phyloP scores from a whole-genome alignment of 1,139 yeast species.

The Tardiomyces depauwii region DNA sequence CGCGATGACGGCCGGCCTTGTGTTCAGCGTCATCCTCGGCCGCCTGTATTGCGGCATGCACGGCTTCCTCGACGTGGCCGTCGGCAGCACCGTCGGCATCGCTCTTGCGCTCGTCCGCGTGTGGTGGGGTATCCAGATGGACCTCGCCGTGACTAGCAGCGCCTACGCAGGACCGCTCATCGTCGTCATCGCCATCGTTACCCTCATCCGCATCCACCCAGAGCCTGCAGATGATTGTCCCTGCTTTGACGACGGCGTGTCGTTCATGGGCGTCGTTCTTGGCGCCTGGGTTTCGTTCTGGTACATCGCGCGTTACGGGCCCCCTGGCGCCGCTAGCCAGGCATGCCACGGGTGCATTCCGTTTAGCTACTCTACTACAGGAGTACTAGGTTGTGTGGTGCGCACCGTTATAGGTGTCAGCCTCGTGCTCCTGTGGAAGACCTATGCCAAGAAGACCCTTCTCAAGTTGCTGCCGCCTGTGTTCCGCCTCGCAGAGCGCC shows the following conservation, averaged over 20 bases:
- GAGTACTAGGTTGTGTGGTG: constrained; percentile 25
- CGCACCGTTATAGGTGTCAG: constrained; percentile 49
- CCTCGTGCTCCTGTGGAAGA: constrained; percentile 59
- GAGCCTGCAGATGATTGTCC: constrained; percentile 93
- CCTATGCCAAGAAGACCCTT: constrained; percentile 50
- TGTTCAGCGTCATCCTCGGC: constrained; percentile 60
- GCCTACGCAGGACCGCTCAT: constrained; percentile 12
- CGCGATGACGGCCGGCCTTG: constrained; percentile 36
- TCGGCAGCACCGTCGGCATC: constrained; percentile 58
- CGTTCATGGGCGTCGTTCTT: constrained; percentile 77
- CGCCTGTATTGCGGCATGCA: constrained; percentile 97
- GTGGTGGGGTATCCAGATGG: not conserved
- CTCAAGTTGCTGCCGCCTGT: constrained; percentile 34
- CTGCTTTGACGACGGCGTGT: constrained; percentile 91
- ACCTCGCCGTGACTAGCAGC: constrained; percentile 10
- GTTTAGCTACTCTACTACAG: constrained; percentile 1
- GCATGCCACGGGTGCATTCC: constrained; percentile 3
- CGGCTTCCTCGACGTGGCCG: constrained; percentile 65
- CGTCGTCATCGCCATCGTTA: constrained; percentile 31
- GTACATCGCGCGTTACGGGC: constrained; percentile 1
- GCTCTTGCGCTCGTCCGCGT: constrained; percentile 12
- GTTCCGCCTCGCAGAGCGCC: constrained; percentile 23
- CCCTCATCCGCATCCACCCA: constrained; percentile 55
- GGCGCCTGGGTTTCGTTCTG: constrained; percentile 36
- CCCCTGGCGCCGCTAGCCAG: not conserved